Evolutionary conservation across 2,329 filamentous ascomycete genomes (phyloP), one percentile per base, ranked within the genome.

Genomic region (Cordyceps cicadae): DNA sequence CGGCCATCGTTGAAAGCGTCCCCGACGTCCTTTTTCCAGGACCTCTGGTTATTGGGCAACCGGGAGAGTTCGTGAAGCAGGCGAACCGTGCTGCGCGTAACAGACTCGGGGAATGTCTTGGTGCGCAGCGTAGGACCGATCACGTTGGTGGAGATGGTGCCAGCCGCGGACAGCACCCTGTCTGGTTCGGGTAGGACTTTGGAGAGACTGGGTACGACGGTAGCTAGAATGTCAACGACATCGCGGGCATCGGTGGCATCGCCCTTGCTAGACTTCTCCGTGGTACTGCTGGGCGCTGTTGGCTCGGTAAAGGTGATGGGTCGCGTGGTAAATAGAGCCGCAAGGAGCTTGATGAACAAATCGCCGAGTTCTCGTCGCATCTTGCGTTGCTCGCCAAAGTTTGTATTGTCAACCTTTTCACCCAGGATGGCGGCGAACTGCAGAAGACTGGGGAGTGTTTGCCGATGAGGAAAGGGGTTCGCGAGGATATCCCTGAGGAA

Each of bases 331-430:
- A 97, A 97, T 2, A 95, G 88, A n/a, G 93, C 94, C 3, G 92
- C 90, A 15, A 99, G 80, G 1, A 99, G 82, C 17, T 92, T 83
- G 14, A 94, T 80, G 70, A 97, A 95, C 1, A 97, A 81, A 68
- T 99, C 94, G 26, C 90, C 90, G 19, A 97, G 78, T 63, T 97
- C 93, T 70, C 89, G 85, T 63, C 92, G 85, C 91, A 97, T 96
- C 72, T 88, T 92, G 56, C 87, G 83, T 74, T 97, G 90, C 75
- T 97, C 93, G 39, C 93, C 93, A 74, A 97, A 97, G 67, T 92
- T 97, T 14, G 93, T 99, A 67, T 99, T 97, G 72, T 97, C 92
- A 54, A 97, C 89, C 77, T 99, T 99, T 70, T 94, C 89, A 1
- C 94, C 93, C 43, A 99, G 77, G 45, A 96, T 89, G 1, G 90